These are phyloP conservation scores for Begonia loranthoides DNA, from an alignment of 306 rosid genomes.

Conservation along the genomic window DNA sequence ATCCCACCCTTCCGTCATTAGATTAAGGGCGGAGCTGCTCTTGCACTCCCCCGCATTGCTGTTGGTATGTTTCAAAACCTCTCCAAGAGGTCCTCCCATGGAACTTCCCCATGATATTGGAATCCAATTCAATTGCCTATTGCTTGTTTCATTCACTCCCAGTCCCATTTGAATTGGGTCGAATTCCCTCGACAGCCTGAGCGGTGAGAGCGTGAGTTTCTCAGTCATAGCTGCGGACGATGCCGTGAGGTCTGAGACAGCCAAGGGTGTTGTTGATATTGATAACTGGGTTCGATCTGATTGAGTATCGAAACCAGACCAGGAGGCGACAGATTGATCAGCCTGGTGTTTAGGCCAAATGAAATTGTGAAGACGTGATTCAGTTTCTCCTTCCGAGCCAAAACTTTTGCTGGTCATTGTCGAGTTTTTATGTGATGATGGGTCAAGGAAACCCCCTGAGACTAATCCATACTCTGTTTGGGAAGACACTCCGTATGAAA, in stretches of 20 bases:
- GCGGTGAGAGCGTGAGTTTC: slow-evolving; percentile 50
- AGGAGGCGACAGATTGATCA: slow-evolving; percentile 20
- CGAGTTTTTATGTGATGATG: slow-evolving; percentile 36
- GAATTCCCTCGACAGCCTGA: slow-evolving; percentile 41
- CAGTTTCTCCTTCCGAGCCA: slow-evolving; percentile 5
- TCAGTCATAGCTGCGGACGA: slow-evolving; percentile 43
- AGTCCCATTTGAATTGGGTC: slow-evolving; percentile 53
- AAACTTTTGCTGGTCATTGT: slow-evolving; percentile 1
- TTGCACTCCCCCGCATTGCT: slow-evolving; percentile 23
- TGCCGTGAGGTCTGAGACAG: slow-evolving; percentile 23
- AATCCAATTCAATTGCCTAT: slow-evolving; percentile 50
- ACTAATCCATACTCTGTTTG: slow-evolving; percentile 57
- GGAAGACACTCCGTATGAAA: slow-evolving; percentile 32
- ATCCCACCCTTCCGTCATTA: slow-evolving; percentile 72
- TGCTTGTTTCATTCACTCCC: slow-evolving; percentile 37
- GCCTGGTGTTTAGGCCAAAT: slow-evolving; percentile 51
- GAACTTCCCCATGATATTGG: slow-evolving; percentile 77
- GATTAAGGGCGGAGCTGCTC: slow-evolving; percentile 55
- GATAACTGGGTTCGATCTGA: slow-evolving; percentile 62
- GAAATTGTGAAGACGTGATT: slow-evolving; percentile 56
- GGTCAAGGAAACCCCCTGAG: slow-evolving; percentile 44
- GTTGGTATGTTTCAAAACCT: slow-evolving; percentile 54
- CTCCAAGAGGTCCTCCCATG: slow-evolving; percentile 81
- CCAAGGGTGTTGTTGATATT: slow-evolving; percentile 19
- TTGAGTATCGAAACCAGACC: slow-evolving; percentile 34